Percentiles rank a stretch among this genome's conserved stretches.
These are phyloP conservation scores for Leccinum obscurum DNA, from an alignment of 768 basidiomycete species.

Conservation along the genomic window DNA sequence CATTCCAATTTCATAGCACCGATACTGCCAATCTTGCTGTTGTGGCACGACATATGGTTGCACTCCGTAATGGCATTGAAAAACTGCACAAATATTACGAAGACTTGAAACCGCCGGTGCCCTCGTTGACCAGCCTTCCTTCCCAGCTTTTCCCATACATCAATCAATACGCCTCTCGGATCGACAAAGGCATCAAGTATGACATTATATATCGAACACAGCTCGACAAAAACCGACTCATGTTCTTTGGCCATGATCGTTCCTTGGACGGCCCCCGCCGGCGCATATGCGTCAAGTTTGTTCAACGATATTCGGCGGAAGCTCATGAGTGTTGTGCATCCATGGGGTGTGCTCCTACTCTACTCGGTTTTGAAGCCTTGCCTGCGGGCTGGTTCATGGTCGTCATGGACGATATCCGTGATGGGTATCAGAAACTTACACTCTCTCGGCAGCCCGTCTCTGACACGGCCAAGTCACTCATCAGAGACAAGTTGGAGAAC, in stretches of 20 bases:
- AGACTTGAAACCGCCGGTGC: background rate
- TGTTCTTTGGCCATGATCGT: conserved; percentile 13
- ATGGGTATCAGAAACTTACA: too few species aligned
- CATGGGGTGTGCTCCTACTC: conserved; percentile 26
- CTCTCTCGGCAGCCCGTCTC: background rate
- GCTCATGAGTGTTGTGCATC: conserved; percentile 26
- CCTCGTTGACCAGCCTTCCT: background rate
- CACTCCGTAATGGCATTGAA: too few species aligned
- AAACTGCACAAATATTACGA: conserved; percentile 26
- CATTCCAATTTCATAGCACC: conserved; percentile 21
- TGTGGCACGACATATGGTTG: too few species aligned
- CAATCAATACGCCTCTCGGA: conserved; percentile 10
- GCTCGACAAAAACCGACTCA: conserved; percentile 1
- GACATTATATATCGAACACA: conserved; percentile 21
- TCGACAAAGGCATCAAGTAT: background rate
- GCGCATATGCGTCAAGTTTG: conserved; percentile 24
- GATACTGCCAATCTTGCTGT: too few species aligned
- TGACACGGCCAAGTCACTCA: background rate
- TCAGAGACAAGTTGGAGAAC: too few species aligned
- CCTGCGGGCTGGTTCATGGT: conserved; percentile 34
- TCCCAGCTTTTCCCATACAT: conserved; percentile 3
- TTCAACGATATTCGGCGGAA: conserved; percentile 22
- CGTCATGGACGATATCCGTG: conserved; percentile 27
- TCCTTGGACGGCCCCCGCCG: background rate
- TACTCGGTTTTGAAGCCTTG: conserved; percentile 26